Conservation (phyloP, 75 land plant genomes). For the Picea sitchensis region DNA sequence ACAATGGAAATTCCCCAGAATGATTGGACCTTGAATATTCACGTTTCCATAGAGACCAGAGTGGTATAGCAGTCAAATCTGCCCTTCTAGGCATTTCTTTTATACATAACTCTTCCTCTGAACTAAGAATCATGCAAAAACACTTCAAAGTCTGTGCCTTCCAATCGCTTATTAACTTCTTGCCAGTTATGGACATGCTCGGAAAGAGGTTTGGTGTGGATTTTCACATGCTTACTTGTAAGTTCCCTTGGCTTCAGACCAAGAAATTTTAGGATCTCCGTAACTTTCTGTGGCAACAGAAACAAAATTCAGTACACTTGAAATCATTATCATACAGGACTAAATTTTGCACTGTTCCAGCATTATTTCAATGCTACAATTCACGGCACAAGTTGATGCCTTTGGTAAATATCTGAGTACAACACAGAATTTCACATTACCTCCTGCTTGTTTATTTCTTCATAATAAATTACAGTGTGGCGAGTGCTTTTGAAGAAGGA, state of each 20-base stretch:
- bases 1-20: background rate
- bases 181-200: conserved; percentile 62
- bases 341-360: background rate
- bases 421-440: conserved; percentile 6
- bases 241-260: conserved; percentile 34
- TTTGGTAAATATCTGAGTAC: conserved; percentile 13
- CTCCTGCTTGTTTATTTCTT: conserved; percentile 28
- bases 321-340: background rate
- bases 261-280: conserved; percentile 47
- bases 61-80: background rate
- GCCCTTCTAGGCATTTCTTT: background rate
- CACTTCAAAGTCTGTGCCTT: conserved; percentile 47
- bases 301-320: background rate
- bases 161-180: conserved; percentile 39
- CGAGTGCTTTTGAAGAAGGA: conserved; percentile 28
- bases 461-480: conserved; percentile 31
- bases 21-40: background rate
- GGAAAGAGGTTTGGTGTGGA: conserved; percentile 50
- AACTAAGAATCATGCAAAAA: conserved; percentile 20
- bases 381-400: background rate
- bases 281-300: conserved; percentile 29
- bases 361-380: background rate
- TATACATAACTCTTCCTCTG: background rate
- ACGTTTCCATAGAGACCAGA: background rate
- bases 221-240: conserved; percentile 64